Percentiles rank a stretch among this genome's conserved stretches.
phyloP scores from a whole-genome alignment of 371 early-diverging fungal species.

The Mortierella sp. region DNA sequence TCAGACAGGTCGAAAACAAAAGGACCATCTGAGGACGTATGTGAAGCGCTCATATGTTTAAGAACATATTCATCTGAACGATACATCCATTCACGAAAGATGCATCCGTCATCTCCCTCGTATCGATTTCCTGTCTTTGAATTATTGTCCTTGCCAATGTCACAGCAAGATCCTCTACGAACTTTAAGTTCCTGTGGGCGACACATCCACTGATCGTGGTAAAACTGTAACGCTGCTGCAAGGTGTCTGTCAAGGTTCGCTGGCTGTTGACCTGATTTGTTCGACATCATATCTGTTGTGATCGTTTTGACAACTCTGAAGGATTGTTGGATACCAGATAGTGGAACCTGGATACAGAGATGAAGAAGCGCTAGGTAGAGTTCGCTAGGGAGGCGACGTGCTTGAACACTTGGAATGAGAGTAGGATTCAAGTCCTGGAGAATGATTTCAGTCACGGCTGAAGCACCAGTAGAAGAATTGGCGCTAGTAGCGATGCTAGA shows the following conservation, averaged over 20 bases:
- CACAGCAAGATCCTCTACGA: not conserved
- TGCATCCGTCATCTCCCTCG: not conserved
- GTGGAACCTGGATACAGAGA: constrained; percentile 39
- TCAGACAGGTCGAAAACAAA: constrained; percentile 11
- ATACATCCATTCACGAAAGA: constrained; percentile 46
- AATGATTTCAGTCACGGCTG: not conserved
- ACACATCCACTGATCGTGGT: constrained; percentile 49
- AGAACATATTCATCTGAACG: constrained; percentile 29
- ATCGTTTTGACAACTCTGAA: constrained; percentile 36
- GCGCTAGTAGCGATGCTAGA: not conserved
- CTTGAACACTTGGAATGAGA: constrained; percentile 10
- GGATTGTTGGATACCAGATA: constrained; percentile 16
- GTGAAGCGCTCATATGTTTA: not conserved
- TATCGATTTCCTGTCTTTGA: not conserved
- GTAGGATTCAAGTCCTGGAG: constrained; percentile 33
- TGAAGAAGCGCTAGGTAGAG: constrained; percentile 48
- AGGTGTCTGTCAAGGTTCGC: constrained; percentile 41
- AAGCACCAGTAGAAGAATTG: not conserved
- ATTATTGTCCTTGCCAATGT: not conserved
- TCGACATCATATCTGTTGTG: constrained; percentile 35
- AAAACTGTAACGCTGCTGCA: constrained; percentile 39
- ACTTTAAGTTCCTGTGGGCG: constrained; percentile 21
- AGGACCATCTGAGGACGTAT: not conserved
- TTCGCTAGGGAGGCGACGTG: constrained; percentile 35
- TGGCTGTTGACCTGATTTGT: constrained; percentile 23